Base-by-base conservation (phyloP, 345 rosid species). In the Gossypium stocksii region DNA sequence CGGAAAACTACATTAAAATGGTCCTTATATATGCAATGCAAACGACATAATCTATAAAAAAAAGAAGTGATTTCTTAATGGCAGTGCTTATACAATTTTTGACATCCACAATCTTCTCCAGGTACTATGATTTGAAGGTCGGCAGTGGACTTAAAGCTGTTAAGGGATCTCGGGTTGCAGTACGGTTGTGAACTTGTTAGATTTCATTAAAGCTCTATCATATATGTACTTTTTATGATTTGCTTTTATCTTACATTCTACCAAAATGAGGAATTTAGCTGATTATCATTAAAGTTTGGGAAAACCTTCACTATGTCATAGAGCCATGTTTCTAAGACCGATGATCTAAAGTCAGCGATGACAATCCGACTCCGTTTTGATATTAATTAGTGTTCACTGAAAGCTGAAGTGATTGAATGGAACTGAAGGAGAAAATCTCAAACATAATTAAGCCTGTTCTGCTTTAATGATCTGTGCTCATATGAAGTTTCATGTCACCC, bases 131-230 rank as follows among this genome's bases (percentile, higher is more conserved):
- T 82, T 57, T 94, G 75, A 94, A 89, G 80, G 97, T 90, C 54
- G 98, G 98, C 17, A 77, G 81, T 74, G 97, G 97, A 82, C 54
- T 81, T 38, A 80, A 86, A 78, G 97, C 98, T 49, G 89, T 79
- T 71, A 92, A 92, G 78, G 98, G 97, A 83, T 94, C 97, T 71
- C 84, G 97, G 87, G 97, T 94, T 87, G 98, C 98, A 89, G 97
- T 94, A 94, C 83, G 93, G 92, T 91, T 87, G 93, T 89, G 87
- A 80, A 77, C 79, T 83, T 77, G 75, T 84, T 87, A 77, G 73
- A 85, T 77, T 81, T 76, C 56, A 25, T 77, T 45, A 75, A 44
- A 68, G 20, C 49, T 34, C 13, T 20, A 14, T 66, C 61, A 20
- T 61, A 45, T 44, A 65, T 41, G 23, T 7, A 46, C 13, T 10